phyloP scores from a whole-genome alignment of 2,329 filamentous ascomycete genomes.

The Calonectria pauciramosa region DNA sequence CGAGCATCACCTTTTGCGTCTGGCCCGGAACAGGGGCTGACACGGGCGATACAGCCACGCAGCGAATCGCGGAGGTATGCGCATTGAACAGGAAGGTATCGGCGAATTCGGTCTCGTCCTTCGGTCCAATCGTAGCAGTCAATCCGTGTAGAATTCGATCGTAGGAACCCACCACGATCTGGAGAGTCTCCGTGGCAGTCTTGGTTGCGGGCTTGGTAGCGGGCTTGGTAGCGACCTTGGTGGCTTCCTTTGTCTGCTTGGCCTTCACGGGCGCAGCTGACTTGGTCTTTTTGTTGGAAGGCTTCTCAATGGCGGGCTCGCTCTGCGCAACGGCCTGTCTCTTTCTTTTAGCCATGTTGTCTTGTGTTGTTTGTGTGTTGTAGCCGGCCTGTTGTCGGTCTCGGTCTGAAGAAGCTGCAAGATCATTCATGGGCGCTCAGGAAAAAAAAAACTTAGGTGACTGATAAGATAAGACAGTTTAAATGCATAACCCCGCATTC shows the following conservation, averaged over 20 bases:
- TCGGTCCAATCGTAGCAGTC: conserved; percentile 74
- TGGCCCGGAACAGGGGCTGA: conserved; percentile 73
- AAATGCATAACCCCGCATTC: conserved; percentile 39
- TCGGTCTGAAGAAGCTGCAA: conserved; percentile 20
- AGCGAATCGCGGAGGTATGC: conserved; percentile 90
- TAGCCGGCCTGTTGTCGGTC: conserved; percentile 15
- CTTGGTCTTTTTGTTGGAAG: conserved; percentile 48
- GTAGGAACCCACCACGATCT: conserved; percentile 94
- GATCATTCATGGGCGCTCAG: not conserved
- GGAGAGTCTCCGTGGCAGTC: conserved; percentile 71
- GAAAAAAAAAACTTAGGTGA: conserved; percentile 46
- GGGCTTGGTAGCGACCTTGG: conserved; percentile 14
- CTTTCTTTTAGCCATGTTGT: conserved; percentile 65
- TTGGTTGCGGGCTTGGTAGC: conserved; percentile 39
- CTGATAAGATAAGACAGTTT: conserved; percentile 52
- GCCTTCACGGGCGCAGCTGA: conserved; percentile 28
- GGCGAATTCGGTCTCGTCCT: conserved; percentile 74
- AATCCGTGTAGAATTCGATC: conserved; percentile 93
- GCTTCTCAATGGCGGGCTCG: conserved; percentile 40
- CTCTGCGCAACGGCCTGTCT: conserved; percentile 52
- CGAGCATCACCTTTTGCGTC: conserved; percentile 87
- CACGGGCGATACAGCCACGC: conserved; percentile 85
- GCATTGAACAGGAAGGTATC: conserved; percentile 98
- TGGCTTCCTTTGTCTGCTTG: conserved; percentile 3
- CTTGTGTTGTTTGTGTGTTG: conserved; percentile 30